These are phyloP conservation scores for Fonsecaea pedrosoi DNA, from an alignment of 2,329 filamentous ascomycete species.

Conservation along the genomic window DNA sequence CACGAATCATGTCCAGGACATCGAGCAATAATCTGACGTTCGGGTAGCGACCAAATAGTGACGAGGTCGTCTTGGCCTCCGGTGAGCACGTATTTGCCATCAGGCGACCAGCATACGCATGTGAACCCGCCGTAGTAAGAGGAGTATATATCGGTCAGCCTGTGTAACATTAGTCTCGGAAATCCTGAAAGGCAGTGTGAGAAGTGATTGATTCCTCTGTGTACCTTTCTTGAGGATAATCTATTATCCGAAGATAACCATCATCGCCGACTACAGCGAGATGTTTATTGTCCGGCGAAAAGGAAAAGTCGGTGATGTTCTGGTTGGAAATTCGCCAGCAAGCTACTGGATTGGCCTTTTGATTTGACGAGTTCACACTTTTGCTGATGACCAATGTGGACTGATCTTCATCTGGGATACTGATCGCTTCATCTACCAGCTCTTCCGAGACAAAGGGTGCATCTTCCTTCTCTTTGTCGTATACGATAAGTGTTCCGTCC, in stretches of 20 bases:
- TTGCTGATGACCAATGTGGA: conserved; percentile 75
- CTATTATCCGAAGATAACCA: conserved; percentile 84
- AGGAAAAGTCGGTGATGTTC: conserved; percentile 86
- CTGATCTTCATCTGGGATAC: conserved; percentile 45
- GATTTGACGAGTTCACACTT: conserved; percentile 90
- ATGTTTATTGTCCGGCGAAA: conserved; percentile 87
- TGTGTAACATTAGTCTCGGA: conserved; percentile 47
- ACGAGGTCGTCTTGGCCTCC: conserved; percentile 96
- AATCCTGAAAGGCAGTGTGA: conserved; percentile 15
- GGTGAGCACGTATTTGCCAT: conserved; percentile 93
- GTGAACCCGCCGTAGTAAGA: conserved; percentile 93
- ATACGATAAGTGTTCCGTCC: conserved; percentile 89
- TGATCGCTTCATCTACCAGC: conserved; percentile 48
- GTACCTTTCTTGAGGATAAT: conserved; percentile 88
- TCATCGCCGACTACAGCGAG: conserved; percentile 92
- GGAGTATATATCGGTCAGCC: conserved; percentile 83
- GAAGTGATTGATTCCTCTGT: conserved; percentile 42
- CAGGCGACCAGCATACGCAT: conserved; percentile 96
- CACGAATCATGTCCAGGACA: conserved; percentile 96
- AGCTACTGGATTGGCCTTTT: conserved; percentile 90
- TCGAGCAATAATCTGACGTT: conserved; percentile 82
- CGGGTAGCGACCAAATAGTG: conserved; percentile 90
- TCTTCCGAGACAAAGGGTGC: conserved; percentile 77
- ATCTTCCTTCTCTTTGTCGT: conserved; percentile 97
- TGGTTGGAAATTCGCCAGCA: conserved; percentile 93